These are phyloP conservation scores for Trebouxia sp. DNA, from an alignment of 139 green algal species.

Conservation along the genomic window DNA sequence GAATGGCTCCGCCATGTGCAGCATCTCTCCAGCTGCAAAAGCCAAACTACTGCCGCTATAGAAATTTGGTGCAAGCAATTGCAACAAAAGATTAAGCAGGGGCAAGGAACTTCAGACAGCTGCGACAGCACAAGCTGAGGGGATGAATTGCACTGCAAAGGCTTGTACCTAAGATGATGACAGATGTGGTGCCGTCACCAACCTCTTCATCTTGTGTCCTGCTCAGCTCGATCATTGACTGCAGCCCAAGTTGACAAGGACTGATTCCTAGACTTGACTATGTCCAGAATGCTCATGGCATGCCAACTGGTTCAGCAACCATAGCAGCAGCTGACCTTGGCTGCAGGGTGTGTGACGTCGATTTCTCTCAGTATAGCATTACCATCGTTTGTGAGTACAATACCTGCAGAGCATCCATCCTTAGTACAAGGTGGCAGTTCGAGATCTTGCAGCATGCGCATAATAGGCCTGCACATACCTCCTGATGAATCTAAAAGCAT, in stretches of 20 bases:
- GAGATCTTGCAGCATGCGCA: not conserved
- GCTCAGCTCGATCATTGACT: constrained; percentile 98
- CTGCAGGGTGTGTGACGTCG: constrained; percentile 95
- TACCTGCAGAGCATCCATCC: constrained; percentile 61
- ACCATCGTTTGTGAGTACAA: constrained; percentile 98
- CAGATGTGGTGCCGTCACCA: constrained; percentile 98
- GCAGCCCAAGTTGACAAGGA: constrained; percentile 2
- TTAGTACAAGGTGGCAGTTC: not conserved
- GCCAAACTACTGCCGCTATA: too few relatives aligned
- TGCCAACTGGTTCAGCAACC: not conserved
- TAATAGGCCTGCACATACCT: constrained; percentile 45
- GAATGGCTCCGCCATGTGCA: constrained; percentile 91
- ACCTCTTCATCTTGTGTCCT: constrained; percentile 98
- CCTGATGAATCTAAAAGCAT: constrained; percentile 98
- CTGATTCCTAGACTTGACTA: too few relatives aligned
- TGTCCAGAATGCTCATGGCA: too few relatives aligned
- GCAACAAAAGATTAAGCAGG: too few relatives aligned
- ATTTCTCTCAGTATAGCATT: constrained; percentile 99
- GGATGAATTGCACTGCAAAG: too few relatives aligned
- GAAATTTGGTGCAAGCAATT: too few relatives aligned
- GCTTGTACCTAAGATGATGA: constrained; percentile 98
- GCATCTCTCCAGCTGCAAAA: constrained; percentile 92
- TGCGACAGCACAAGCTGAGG: too few relatives aligned
- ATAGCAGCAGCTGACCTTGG: constrained; percentile 74
- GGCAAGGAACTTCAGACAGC: too few relatives aligned